Percentiles rank a stretch among this genome's conserved stretches.
phyloP scores from a whole-genome alignment of 306 rosid genomes.

The Lablab purpureus region DNA sequence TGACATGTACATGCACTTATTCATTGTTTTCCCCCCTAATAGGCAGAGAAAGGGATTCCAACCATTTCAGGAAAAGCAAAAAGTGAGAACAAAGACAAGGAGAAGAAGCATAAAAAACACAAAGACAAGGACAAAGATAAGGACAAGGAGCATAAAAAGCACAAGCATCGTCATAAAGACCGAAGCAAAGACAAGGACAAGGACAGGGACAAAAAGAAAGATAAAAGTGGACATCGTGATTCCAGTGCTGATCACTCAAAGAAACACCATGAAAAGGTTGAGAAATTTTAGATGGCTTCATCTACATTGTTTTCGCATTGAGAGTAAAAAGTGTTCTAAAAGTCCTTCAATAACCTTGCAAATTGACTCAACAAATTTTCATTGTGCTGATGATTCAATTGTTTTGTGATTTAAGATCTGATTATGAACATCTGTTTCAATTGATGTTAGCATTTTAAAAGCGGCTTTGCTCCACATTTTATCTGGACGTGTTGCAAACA shows the following conservation, averaged over 20 bases:
- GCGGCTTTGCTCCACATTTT: conserved; percentile 12
- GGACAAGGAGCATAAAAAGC: conserved; percentile 96
- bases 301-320: conserved; percentile 34
- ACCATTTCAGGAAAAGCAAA: conserved; percentile 85
- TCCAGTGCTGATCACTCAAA: conserved; percentile 82
- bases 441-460: conserved; percentile 11
- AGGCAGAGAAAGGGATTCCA: conserved; percentile 94
- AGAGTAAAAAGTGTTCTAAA: conserved; percentile 18
- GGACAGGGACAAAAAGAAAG: conserved; percentile 83
- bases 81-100: conserved; percentile 86
- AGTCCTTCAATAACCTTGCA: conserved; percentile 9
- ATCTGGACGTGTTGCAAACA: conserved; percentile 23
- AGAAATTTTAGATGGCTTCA: conserved; percentile 42
- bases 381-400: not conserved
- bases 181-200: conserved; percentile 89
- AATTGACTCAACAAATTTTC: conserved; percentile 20
- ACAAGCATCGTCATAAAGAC: conserved; percentile 84
- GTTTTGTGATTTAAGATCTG: conserved; percentile 32
- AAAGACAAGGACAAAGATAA: conserved; percentile 86
- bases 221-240: conserved; percentile 84
- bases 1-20: not conserved
- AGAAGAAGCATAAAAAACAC: conserved; percentile 89
- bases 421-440: conserved; percentile 15
- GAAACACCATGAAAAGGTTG: conserved; percentile 97
- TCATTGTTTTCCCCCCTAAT: conserved; percentile 1